Conservation (phyloP, 2,329 filamentous ascomycete genomes). For the Fragosphaeria purpurea region DNA sequence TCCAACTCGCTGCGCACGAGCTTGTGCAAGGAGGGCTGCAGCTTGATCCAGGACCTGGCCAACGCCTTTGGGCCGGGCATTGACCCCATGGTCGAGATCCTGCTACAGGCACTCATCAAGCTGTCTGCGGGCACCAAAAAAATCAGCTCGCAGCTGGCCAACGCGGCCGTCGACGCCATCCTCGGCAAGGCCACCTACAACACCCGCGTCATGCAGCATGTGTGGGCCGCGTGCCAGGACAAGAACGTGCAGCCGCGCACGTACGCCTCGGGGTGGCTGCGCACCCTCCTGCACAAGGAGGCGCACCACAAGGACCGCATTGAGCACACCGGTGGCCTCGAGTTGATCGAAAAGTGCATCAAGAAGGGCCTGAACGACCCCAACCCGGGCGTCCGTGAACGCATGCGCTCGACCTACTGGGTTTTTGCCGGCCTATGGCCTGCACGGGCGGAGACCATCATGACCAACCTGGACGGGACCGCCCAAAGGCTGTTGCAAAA, state of each 20-base stretch:
- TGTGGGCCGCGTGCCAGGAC: constrained; percentile 74
- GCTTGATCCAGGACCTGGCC: constrained; percentile 75
- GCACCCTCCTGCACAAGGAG: constrained; percentile 70
- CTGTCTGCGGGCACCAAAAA: constrained; percentile 85
- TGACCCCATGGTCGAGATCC: constrained; percentile 80
- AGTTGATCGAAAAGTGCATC: constrained; percentile 77
- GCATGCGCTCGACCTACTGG: constrained; percentile 82
- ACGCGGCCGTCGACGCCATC: constrained; percentile 69
- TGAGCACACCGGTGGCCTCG: constrained; percentile 75
- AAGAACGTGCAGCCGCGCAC: constrained; percentile 84
- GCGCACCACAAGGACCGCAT: constrained; percentile 68
- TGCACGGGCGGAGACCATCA: constrained; percentile 62
- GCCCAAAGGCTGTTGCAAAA: constrained; percentile 73
- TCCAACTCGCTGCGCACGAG: constrained; percentile 79
- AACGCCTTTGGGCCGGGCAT: constrained; percentile 65
- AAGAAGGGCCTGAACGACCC: constrained; percentile 82
- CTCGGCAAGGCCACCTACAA: constrained; percentile 73
- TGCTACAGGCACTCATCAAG: constrained; percentile 84
- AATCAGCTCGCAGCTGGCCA: constrained; percentile 77
- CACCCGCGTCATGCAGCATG: constrained; percentile 71
- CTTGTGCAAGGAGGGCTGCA: constrained; percentile 76
- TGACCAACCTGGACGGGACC: constrained; percentile 66
- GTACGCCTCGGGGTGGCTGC: constrained; percentile 74
- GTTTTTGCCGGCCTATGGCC: constrained; percentile 69
- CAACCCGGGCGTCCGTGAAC: constrained; percentile 82